Evolutionary conservation across 768 basidiomycete species (phyloP), one percentile per base, ranked within the genome.

Genomic region (Kwoniella heveanensis): DNA sequence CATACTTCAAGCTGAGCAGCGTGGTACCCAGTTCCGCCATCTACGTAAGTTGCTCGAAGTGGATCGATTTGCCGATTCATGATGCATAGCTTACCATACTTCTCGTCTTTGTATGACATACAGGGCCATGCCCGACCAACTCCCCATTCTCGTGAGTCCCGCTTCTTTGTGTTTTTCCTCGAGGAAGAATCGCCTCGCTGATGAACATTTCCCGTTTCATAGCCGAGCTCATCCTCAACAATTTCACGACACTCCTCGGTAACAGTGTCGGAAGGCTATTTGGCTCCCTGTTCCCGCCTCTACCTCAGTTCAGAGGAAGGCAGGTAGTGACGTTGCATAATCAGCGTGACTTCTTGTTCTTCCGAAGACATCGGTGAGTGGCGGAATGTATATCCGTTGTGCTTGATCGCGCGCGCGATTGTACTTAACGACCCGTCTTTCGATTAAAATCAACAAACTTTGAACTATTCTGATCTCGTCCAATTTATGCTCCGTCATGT

Each of bases 271-370:
- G 96, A 17, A 86, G 92, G 25, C 89, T 99, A 84, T 95, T 98
- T 81, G 95, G 96, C 72, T 93, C 93, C 0, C 85, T 93, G 22
- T 98, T 97, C 82, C 96, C 96, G 19, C 92, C 91, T 7, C 82
- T 95, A 66, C 92, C 93, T 0, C 91, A 96, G 77, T 97, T 96
- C 76, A 88, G 92, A 81, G 96, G 96, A 32, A 78, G 96, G 29
- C 96, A 99, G 80, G 94, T 97, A 10, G 94, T 98, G 13, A 96
- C 95, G 2, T 83, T 98, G 21, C 96, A 98, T 77, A 97, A 97
- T 75, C 93, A 96, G 78, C 86, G 96, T 51, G 96, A 99, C 82
- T 99, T 98, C 81, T 81, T 99, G 61, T 99, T 99, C 83, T 95
- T 99, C 83, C 83, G 96, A 67, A 84, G 96, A 62, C 96, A 98